Evolutionary conservation across 2,329 filamentous ascomycete species (phyloP).

Genomic region (Teratosphaeria gauchensis): DNA sequence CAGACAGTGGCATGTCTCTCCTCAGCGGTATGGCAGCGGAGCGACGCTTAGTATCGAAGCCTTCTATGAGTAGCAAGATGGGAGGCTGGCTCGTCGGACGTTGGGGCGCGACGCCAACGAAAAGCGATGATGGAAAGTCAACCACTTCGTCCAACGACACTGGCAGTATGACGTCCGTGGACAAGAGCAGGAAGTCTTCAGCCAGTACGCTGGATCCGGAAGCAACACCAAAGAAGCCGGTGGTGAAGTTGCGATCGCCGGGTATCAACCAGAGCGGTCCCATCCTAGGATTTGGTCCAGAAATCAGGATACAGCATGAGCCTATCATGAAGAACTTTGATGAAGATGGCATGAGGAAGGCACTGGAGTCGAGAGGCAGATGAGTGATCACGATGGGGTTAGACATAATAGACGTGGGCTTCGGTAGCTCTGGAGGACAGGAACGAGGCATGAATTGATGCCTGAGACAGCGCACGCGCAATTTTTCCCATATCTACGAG

Average conservation of each 20-base stretch:
- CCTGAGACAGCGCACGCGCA: too few relatives aligned
- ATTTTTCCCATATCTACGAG: too few relatives aligned
- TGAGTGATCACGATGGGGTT: neutral
- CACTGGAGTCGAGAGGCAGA: constrained; percentile 7
- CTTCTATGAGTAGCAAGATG: constrained; percentile 42
- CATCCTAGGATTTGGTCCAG: constrained; percentile 59
- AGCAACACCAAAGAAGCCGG: constrained; percentile 29
- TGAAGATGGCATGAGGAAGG: constrained; percentile 44
- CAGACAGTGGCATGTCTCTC: constrained; percentile 17
- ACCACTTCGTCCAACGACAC: constrained; percentile 15
- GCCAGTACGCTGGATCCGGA: constrained; percentile 7
- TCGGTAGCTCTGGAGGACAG: too few relatives aligned
- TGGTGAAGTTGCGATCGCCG: constrained; percentile 41
- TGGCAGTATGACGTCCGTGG: neutral
- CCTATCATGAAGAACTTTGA: constrained; percentile 50
- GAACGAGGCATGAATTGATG: too few relatives aligned
- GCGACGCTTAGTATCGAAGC: constrained; percentile 10
- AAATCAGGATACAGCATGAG: constrained; percentile 42
- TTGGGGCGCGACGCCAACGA: constrained; percentile 48
- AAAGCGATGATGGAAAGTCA: neutral
- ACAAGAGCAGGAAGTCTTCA: neutral
- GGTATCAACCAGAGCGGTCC: constrained; percentile 72
- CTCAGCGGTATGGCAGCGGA: constrained; percentile 25
- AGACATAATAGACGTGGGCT: too few relatives aligned
- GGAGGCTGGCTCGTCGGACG: constrained; percentile 56